A percentile compares a stretch with the other conserved stretches of the same genome.
Conservation (phyloP, 257 asterid genomes). For the Lithospermum erythrorhizon region DNA sequence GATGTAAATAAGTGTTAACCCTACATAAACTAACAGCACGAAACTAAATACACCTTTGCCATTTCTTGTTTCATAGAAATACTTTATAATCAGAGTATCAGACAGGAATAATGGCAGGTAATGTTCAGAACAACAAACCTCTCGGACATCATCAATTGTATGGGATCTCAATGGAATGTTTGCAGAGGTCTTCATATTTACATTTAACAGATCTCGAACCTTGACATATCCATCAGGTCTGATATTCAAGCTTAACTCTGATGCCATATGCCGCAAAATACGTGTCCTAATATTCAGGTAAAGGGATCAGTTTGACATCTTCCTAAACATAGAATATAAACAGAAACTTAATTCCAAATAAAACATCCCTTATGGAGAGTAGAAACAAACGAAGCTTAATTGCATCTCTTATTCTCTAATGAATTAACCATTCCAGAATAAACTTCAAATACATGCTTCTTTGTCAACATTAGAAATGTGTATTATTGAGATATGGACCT, state of each 20-base stretch:
- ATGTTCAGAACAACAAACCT: constrained; percentile 35
- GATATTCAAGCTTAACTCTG: constrained; percentile 71
- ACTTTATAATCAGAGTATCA: not conserved
- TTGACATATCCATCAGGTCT: constrained; percentile 85
- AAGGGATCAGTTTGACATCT: not conserved
- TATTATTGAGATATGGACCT: not conserved
- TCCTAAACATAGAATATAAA: not conserved
- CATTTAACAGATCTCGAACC: constrained; percentile 68
- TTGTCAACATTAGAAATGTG: not conserved
- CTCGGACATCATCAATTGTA: constrained; percentile 62
- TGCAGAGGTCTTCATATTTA: constrained; percentile 69
- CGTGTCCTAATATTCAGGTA: constrained; percentile 45
- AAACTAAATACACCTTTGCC: too few species aligned
- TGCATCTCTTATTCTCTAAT: not conserved
- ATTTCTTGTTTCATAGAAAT: not conserved
- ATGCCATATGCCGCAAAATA: constrained; percentile 81
- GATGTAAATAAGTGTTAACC: too few species aligned
- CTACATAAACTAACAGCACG: too few species aligned
- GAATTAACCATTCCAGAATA: not conserved
- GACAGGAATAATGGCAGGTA: not conserved
- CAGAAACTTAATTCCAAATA: not conserved
- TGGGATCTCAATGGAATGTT: constrained; percentile 52
- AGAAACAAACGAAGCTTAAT: not conserved
- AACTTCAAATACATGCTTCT: not conserved
- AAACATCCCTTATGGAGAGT: not conserved